Evolutionary conservation across 352 stramenopile species (phyloP), one percentile per base, ranked within the genome.

Genomic region (Pythium sp.): DNA sequence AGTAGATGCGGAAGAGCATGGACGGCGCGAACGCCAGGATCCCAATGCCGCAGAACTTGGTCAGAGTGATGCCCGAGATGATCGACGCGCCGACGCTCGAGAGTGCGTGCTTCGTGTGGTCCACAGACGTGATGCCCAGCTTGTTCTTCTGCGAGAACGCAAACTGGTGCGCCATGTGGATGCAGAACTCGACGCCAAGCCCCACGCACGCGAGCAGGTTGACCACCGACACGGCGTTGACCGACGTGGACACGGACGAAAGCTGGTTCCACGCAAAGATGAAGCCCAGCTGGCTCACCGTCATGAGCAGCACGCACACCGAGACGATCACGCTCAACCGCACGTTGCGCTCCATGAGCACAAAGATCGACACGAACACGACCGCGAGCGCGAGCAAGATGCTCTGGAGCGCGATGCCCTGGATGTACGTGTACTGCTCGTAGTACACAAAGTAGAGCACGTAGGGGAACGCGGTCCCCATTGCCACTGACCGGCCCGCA

Each of bases 351-450:
- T 92, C 71, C 80, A 93, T 90, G 12, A 97, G 78, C 41, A 95
- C 62, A n/a, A 86, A 89, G 3, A 96, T 80, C 9, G 78, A 81
- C 18, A 86, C 65, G 70, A 95, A 92, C 14, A 97, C 88, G 5
- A 94, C 87, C 34, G 82, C 77, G 32, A 97, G 63, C 7, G 89
- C 88, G 18, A 97, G 72, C 18, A 94, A 56, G 6, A 97, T 74
- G 71, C 89, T 96, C 67, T 96, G 86, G 38, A 97, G 64, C 22
- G 89, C 91, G 6, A 97, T 76, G 34, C 91, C 91, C 65, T 97
- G 89, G 67, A 98, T 98, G 68, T 93, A 96, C 58, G 81, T 84
- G 78, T 97, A 98, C 73, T 98, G 92, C 64, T 98, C 92, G 69
- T 97, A 96, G 69, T 91, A 98, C 20, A 97, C 88, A 69, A 97